These are phyloP conservation scores for Fonsecaea monophora DNA, from an alignment of 2,329 filamentous ascomycete species.

Conservation along the genomic window DNA sequence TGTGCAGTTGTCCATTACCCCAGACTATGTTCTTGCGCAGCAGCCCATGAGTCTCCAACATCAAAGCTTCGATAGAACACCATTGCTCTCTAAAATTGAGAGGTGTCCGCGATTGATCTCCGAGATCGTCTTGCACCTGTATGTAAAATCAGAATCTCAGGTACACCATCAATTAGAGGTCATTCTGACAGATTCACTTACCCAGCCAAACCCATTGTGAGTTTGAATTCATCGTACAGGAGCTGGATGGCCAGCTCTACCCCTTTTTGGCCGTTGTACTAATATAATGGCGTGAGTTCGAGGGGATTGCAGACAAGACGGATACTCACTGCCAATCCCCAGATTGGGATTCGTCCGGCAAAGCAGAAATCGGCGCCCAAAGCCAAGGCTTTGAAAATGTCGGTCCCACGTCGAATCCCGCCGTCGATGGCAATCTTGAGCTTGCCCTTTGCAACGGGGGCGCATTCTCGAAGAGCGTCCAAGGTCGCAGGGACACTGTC, in stretches of 20 bases:
- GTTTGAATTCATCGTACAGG: conserved; percentile 26
- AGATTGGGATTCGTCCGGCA: conserved; percentile 45
- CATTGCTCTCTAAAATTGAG: conserved; percentile 42
- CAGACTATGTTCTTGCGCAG: not conserved
- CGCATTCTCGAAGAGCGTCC: conserved; percentile 36
- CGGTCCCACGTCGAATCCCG: conserved; percentile 46
- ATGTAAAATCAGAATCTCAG: too few relatives aligned
- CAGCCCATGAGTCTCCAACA: not conserved
- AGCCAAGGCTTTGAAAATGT: conserved; percentile 49
- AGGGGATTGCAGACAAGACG: not conserved
- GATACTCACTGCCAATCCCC: conserved; percentile 44
- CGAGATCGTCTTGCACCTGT: conserved; percentile 39
- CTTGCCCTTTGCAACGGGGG: conserved; percentile 39
- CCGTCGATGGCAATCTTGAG: conserved; percentile 45
- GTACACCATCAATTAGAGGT: too few relatives aligned
- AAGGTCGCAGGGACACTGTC: conserved; percentile 37
- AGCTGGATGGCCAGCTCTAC: conserved; percentile 26
- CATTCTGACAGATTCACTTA: conserved; percentile 34
- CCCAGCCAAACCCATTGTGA: conserved; percentile 30
- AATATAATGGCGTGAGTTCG: not conserved
- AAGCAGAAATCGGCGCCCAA: conserved; percentile 47
- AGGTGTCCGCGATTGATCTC: conserved; percentile 44
- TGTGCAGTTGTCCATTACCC: too few relatives aligned
- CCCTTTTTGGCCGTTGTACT: conserved; percentile 27
- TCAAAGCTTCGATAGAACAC: conserved; percentile 43